These are phyloP conservation scores for Plenodomus tracheiphilus DNA, from an alignment of 2,329 filamentous ascomycete species.

Conservation along the genomic window DNA sequence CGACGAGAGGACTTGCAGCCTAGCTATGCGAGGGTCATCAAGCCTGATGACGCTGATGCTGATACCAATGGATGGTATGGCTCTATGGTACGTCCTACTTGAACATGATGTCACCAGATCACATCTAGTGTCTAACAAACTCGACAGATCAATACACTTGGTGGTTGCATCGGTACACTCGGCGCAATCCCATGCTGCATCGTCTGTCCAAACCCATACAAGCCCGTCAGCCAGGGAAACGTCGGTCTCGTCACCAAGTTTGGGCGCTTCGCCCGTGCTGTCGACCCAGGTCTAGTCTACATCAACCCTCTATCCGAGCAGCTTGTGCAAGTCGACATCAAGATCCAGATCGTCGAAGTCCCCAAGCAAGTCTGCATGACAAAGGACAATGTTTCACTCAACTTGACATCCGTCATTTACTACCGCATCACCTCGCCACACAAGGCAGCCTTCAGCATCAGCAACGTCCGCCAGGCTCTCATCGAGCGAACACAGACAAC, in stretches of 20 bases:
- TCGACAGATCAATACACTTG: constrained; percentile 68
- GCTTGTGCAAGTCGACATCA: constrained; percentile 92
- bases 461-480: constrained; percentile 92
- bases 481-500: constrained; percentile 98
- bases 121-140: constrained; percentile 1
- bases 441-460: constrained; percentile 95
- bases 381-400: constrained; percentile 96
- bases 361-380: constrained; percentile 98
- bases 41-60: constrained; percentile 66
- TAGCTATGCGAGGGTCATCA: constrained; percentile 71
- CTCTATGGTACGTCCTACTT: constrained; percentile 57
- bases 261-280: constrained; percentile 89
- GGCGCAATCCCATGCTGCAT: constrained; percentile 92
- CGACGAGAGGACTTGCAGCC: constrained; percentile 82
- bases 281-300: constrained; percentile 95
- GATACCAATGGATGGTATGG: constrained; percentile 87
- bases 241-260: constrained; percentile 97
- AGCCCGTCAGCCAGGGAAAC: constrained; percentile 87
- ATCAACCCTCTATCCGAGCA: constrained; percentile 93
- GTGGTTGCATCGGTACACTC: constrained; percentile 71
- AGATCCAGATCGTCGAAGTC: constrained; percentile 98
- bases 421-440: constrained; percentile 96
- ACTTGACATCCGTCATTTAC: constrained; percentile 96
- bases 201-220: constrained; percentile 93
- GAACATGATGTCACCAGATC: neutral